Conservation (phyloP, 2,329 filamentous ascomycete species). For the Pseudocercospora eumusae region DNA sequence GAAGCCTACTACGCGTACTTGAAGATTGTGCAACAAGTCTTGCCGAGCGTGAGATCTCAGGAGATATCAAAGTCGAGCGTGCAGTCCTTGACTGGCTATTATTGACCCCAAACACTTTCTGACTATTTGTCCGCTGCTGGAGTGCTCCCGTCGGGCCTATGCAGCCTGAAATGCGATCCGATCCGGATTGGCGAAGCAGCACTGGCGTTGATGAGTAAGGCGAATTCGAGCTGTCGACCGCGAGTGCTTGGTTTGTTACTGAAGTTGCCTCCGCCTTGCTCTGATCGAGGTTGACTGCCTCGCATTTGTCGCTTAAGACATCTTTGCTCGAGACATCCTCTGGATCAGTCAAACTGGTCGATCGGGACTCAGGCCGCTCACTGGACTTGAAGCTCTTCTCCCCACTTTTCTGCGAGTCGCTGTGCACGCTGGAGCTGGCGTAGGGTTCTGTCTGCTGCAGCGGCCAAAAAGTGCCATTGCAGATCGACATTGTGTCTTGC, state of each 20-base stretch:
- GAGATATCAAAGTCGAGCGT: not conserved
- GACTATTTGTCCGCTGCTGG: not conserved
- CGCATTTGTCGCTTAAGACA: not conserved
- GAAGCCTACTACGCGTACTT: not conserved
- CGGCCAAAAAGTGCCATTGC: not conserved
- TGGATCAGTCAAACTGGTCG: not conserved
- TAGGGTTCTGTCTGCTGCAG: not conserved
- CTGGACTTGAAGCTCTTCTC: not conserved
- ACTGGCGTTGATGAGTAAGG: not conserved
- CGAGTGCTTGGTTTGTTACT: not conserved
- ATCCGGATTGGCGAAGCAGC: not conserved
- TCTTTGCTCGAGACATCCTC: not conserved
- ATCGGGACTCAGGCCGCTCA: not conserved
- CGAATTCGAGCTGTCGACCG: not conserved
- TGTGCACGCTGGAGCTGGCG: not conserved
- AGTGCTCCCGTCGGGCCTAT: not conserved
- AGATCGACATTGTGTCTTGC: not conserved
- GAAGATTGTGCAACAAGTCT: not conserved
- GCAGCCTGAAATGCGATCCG: not conserved
- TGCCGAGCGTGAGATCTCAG: not conserved
- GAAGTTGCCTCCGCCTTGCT: not conserved
- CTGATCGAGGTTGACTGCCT: not conserved
- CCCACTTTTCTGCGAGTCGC: not conserved
- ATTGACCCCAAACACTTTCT: not conserved
- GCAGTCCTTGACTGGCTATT: not conserved